Evolutionary conservation across 179 eudicot species (phyloP), one percentile per base, ranked within the genome.

Genomic region (Amaranthus tricolor): DNA sequence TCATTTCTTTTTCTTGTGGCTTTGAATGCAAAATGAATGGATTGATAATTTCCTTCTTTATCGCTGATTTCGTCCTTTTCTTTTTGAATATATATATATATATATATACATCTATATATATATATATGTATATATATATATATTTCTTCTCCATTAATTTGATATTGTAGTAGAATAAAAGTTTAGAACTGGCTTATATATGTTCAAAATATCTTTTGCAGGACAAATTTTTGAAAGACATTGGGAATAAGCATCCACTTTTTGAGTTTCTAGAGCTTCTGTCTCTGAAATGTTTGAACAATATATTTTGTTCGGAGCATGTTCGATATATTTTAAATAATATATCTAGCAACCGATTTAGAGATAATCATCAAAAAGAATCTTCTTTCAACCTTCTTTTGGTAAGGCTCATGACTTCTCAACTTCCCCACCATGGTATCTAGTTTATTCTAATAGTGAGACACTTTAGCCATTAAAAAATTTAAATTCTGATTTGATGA

Each of bases 221-320:
- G 99, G 97, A 86, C 43, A 76, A 75, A 6, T 85, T 85, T 81
- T 74, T 89, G 80, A 83, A 78, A 77, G 84, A 81, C 76, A 77
- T 84, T 68, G 90, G 90, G 58, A 83, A 86, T 62, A 85, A 77
- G 84, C 83, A 84, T 81, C 84, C 87, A 56, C 85, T 80, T 74
- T 85, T 75, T 78, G 89, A 85, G 70, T 96, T 96, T 86, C 53
- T 91, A 78, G 81, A 80, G 70, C 73, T 76, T 83, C 90, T 96
- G 77, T 84, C 85, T 24, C 64, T 70, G 61, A 96, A 88, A 81
- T 93, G 97, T 85, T 75, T 82, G 57, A 81, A 83, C 80, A 91
- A 82, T 71, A 82, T 96, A 74, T 96, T 96, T 81, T 77, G 89
- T 78, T 81, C 85, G 13, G 94, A 93, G 83, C 89, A 89, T 62